Evolutionary conservation across 495 filamentous ascomycete species (phyloP).

Genomic region (Lichenothelia convexa): DNA sequence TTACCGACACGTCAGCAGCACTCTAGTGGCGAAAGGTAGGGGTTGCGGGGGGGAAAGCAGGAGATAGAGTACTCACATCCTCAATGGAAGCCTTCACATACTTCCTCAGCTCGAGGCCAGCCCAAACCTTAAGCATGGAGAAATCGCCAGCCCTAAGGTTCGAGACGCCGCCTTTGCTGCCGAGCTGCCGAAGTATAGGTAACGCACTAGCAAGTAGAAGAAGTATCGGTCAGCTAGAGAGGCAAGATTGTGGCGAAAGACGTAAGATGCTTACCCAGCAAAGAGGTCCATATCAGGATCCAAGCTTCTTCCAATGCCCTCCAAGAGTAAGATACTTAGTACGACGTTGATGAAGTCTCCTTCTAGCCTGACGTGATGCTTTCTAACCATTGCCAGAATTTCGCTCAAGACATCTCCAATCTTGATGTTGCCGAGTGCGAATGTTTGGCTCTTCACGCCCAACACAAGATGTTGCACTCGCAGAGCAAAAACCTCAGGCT

Average conservation of each 20-base stretch:
- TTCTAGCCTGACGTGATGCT: conserved; percentile 85
- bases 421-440: conserved; percentile 86
- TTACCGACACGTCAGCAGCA: background rate
- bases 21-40: background rate
- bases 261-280: conserved; percentile 36
- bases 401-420: conserved; percentile 89
- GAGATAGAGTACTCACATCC: conserved; percentile 38
- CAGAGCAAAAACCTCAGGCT: conserved; percentile 74
- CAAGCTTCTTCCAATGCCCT: conserved; percentile 79
- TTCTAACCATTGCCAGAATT: conserved; percentile 79
- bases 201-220: conserved; percentile 40
- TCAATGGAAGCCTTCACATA: conserved; percentile 79
- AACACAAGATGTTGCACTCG: conserved; percentile 94
- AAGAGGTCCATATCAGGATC: conserved; percentile 81
- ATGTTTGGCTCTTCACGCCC: conserved; percentile 70
- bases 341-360: conserved; percentile 99
- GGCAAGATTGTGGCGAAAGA: background rate
- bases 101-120: conserved; percentile 72
- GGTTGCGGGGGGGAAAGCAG: background rate
- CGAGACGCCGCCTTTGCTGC: conserved; percentile 52
- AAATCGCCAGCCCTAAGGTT: conserved; percentile 46
- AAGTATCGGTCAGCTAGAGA: background rate
- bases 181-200: conserved; percentile 78
- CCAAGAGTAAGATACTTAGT: conserved; percentile 78
- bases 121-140: conserved; percentile 89